These are phyloP conservation scores for Liquidambar formosana DNA, from an alignment of 164 flowering plant genomes.

Conservation along the genomic window DNA sequence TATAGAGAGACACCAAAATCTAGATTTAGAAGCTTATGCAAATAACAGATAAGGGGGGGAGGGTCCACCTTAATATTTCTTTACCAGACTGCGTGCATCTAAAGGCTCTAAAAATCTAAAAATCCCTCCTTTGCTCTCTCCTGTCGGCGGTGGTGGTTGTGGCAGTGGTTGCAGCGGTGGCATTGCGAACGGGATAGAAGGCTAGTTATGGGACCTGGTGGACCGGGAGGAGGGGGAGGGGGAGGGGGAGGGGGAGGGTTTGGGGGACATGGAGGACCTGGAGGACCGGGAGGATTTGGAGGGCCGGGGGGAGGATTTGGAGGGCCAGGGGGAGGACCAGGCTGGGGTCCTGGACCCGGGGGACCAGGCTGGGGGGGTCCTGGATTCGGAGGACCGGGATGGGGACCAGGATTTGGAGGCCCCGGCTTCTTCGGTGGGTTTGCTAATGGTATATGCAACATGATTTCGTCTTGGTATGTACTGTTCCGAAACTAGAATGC, in stretches of 20 bases:
- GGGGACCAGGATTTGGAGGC: conserved; percentile 1
- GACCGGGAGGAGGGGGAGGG: conserved; percentile 26
- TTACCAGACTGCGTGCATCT: too few species aligned
- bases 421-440: conserved; percentile 38
- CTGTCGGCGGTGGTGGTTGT: neutral
- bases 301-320: conserved; percentile 15
- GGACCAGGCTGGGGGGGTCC: conserved; percentile 6
- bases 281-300: neutral
- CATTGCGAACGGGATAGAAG: neutral
- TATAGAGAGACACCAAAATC: conserved; percentile 2
- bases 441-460: conserved; percentile 34
- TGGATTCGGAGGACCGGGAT: conserved; percentile 8
- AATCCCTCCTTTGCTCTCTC: neutral
- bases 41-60: neutral
- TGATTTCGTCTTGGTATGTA: conserved; percentile 35
- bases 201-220: conserved; percentile 20
- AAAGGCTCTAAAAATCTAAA: too few species aligned
- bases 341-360: neutral
- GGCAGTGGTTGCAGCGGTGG: neutral
- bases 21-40: neutral
- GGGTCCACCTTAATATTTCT: neutral
- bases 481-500: neutral
- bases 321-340: conserved; percentile 2
- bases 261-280: conserved; percentile 30
- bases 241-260: conserved; percentile 7